Evolutionary conservation across 2,329 filamentous ascomycete genomes (phyloP).

Genomic region (Nectriaceae sp.): DNA sequence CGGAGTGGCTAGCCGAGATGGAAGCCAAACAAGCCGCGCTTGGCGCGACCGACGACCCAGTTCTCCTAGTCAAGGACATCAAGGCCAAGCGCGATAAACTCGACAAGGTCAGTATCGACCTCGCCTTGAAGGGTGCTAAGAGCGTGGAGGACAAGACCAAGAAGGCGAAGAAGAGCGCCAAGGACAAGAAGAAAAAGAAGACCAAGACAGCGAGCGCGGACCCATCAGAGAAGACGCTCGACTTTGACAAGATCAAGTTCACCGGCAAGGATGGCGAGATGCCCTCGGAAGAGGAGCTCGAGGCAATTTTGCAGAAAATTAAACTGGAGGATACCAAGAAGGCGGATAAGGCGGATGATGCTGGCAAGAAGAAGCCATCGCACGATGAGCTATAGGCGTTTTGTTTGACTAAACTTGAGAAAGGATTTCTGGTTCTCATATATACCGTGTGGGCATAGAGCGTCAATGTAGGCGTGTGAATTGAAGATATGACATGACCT

Average conservation of each 20-base stretch:
- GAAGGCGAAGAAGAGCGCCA: conserved; percentile 47
- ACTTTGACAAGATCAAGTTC: conserved; percentile 40
- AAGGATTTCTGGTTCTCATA: too few species aligned
- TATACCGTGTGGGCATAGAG: background rate
- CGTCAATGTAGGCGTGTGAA: too few species aligned
- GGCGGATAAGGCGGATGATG: conserved; percentile 10
- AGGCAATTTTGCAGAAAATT: conserved; percentile 29
- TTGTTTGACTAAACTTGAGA: too few species aligned
- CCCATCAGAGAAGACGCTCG: conserved; percentile 41
- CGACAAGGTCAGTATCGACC: conserved; percentile 67
- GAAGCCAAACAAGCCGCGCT: conserved; percentile 72
- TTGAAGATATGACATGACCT: too few species aligned
- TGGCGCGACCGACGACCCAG: conserved; percentile 69
- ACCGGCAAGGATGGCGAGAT: conserved; percentile 33
- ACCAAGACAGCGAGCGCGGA: conserved; percentile 38
- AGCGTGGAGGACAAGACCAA: conserved; percentile 53
- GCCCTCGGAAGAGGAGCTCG: conserved; percentile 28
- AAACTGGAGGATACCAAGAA: conserved; percentile 23
- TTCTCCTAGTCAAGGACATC: conserved; percentile 72
- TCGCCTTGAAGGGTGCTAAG: conserved; percentile 69
- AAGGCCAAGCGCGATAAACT: conserved; percentile 69
- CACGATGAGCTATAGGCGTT: conserved; percentile 39
- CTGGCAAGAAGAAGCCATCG: conserved; percentile 19
- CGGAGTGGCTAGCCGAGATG: conserved; percentile 75
- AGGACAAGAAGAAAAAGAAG: conserved; percentile 38